phyloP scores from a whole-genome alignment of 1,139 yeast species.

The Sugiyamaella neomexicana region DNA sequence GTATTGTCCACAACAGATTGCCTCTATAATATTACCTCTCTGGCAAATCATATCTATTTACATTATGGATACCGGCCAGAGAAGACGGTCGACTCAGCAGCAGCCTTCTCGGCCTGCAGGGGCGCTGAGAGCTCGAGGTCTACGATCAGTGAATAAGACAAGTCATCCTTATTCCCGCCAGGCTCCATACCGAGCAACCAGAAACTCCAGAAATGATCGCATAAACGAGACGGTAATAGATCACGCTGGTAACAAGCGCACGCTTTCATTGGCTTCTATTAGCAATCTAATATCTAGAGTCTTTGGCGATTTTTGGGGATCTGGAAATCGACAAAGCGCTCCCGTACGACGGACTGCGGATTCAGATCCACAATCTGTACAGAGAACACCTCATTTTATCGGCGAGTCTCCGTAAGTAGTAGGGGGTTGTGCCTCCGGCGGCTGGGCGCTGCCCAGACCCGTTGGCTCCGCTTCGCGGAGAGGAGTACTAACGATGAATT shows the following conservation, averaged over 20 bases:
- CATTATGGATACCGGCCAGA: not conserved
- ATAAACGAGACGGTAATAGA: conserved; percentile 1
- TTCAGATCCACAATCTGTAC: not conserved
- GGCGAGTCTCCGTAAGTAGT: conserved; percentile 20
- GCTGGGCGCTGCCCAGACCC: not conserved
- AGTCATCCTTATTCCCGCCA: conserved; percentile 12
- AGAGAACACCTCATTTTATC: conserved; percentile 15
- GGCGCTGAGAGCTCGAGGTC: not conserved
- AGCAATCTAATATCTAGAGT: conserved; percentile 4
- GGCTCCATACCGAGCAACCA: conserved; percentile 2
- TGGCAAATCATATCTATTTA: not conserved
- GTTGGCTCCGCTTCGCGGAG: not conserved
- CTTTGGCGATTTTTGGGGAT: conserved; percentile 12
- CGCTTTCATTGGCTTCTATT: conserved; percentile 7
- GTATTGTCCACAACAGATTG: too few relatives aligned
- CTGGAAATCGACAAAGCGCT: not conserved
- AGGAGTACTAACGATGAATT: not conserved
- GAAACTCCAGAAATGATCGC: not conserved
- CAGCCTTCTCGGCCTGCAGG: conserved; percentile 6
- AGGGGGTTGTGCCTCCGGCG: not conserved
- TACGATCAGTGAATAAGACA: not conserved
- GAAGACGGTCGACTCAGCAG: not conserved
- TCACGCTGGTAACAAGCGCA: conserved; percentile 6
- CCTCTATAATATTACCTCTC: too few relatives aligned
- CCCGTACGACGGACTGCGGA: not conserved